Percentiles rank a stretch among this genome's conserved stretches.
Evolutionary conservation across 2,329 filamentous ascomycete genomes (phyloP).

Genomic region (Colletotrichum sp.): DNA sequence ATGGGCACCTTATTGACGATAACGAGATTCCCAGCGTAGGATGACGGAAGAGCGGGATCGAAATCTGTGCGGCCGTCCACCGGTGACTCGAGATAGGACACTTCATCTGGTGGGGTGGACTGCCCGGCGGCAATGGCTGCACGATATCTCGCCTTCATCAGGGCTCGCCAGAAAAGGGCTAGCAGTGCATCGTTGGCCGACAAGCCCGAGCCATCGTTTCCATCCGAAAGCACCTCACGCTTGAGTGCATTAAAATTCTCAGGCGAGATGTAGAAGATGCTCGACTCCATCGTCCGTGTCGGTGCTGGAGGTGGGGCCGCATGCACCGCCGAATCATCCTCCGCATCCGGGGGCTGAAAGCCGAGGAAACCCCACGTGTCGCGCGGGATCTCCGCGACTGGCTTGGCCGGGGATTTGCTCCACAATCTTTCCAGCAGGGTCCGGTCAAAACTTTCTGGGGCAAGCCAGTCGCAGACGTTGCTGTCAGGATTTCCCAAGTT

Average conservation of each 20-base stretch:
- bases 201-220: slow-evolving; percentile 26
- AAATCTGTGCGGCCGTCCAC: slow-evolving; percentile 36
- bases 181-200: slow-evolving; percentile 44
- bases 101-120: slow-evolving; percentile 25
- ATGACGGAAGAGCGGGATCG: slow-evolving; percentile 29
- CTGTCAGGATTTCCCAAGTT: slow-evolving; percentile 22
- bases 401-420: slow-evolving; percentile 26
- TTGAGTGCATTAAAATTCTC: slow-evolving; percentile 31
- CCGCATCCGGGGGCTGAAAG: slow-evolving; percentile 22
- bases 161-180: slow-evolving; percentile 43
- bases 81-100: slow-evolving; percentile 37
- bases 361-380: slow-evolving; percentile 27
- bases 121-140: slow-evolving; percentile 29
- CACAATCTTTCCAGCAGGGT: slow-evolving; percentile 31
- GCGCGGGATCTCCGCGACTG: slow-evolving; percentile 25
- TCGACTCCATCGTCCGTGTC: background rate
- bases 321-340: background rate
- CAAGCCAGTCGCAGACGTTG: slow-evolving; percentile 29
- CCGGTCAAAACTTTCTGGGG: slow-evolving; percentile 34
- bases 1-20: slow-evolving; percentile 32
- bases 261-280: background rate
- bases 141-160: slow-evolving; percentile 37
- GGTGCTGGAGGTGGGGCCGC: background rate
- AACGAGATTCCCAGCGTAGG: slow-evolving; percentile 32
- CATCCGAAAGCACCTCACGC: slow-evolving; percentile 29